These are phyloP conservation scores for Sextonia rubra DNA, from an alignment of 164 flowering plant species.

Conservation along the genomic window DNA sequence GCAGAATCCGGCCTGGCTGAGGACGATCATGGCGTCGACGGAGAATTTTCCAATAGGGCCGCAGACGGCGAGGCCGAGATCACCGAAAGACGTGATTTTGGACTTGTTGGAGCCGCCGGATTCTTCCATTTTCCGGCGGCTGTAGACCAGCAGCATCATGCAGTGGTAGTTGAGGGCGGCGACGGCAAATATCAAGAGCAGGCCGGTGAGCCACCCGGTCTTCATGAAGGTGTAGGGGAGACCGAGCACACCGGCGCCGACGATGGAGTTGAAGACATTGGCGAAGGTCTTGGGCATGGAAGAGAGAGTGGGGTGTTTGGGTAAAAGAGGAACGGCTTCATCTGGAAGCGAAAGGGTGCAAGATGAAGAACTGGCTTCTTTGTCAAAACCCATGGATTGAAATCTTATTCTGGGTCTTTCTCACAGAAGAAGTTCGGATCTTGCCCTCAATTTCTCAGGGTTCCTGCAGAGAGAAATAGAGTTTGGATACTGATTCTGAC, in stretches of 20 bases:
- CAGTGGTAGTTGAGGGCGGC: slow-evolving; percentile 54
- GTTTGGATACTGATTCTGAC: background rate
- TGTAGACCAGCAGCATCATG: slow-evolving; percentile 62
- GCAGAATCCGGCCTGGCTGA: slow-evolving; percentile 61
- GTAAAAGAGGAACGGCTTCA: slow-evolving; percentile 51
- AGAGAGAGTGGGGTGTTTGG: slow-evolving; percentile 31
- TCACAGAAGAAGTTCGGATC: background rate
- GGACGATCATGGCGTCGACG: slow-evolving; percentile 50
- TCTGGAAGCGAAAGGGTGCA: slow-evolving; percentile 24
- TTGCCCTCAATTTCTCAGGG: background rate
- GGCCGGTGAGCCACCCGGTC: slow-evolving; percentile 61
- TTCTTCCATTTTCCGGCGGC: slow-evolving; percentile 37
- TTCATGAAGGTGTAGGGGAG: slow-evolving; percentile 73
- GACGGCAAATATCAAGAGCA: slow-evolving; percentile 40
- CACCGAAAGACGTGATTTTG: slow-evolving; percentile 50
- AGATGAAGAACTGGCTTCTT: slow-evolving; percentile 38
- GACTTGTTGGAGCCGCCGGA: slow-evolving; percentile 1
- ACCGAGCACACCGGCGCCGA: slow-evolving; percentile 88
- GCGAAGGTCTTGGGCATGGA: slow-evolving; percentile 74
- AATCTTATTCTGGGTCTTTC: background rate
- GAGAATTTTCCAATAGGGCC: slow-evolving; percentile 39
- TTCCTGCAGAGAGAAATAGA: background rate
- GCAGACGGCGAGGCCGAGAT: slow-evolving; percentile 48
- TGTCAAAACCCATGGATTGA: slow-evolving; percentile 21
- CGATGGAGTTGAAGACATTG: slow-evolving; percentile 79